phyloP scores from a whole-genome alignment of 2,329 filamentous ascomycete species.

The Cladosporium sp. region DNA sequence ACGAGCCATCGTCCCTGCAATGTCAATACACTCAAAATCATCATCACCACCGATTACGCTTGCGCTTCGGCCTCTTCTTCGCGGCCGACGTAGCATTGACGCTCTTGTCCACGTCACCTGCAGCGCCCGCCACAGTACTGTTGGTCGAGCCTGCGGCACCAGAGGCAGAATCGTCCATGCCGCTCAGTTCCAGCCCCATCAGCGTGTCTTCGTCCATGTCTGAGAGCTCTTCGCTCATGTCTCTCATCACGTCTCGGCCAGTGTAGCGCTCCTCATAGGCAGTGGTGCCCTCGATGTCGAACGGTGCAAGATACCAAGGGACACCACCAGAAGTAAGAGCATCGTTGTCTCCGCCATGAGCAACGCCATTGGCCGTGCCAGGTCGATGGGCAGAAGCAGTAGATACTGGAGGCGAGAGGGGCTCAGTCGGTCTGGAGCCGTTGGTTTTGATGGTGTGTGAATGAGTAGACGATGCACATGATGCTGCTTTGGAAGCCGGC shows the following conservation, averaged over 20 bases:
- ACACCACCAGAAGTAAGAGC: slow-evolving; percentile 69
- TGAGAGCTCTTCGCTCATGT: slow-evolving; percentile 76
- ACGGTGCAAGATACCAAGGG: slow-evolving; percentile 83
- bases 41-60: slow-evolving; percentile 15
- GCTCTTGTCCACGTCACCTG: not conserved
- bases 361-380: slow-evolving; percentile 27
- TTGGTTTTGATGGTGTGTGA: slow-evolving; percentile 24
- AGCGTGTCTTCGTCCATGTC: slow-evolving; percentile 92
- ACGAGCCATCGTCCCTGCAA: not conserved
- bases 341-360: slow-evolving; percentile 42
- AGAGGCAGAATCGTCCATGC: slow-evolving; percentile 15
- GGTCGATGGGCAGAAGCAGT: slow-evolving; percentile 46
- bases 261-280: slow-evolving; percentile 74
- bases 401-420: slow-evolving; percentile 41
- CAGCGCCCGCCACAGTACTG: slow-evolving; percentile 7
- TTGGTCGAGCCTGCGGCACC: slow-evolving; percentile 7
- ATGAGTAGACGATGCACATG: slow-evolving; percentile 28
- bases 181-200: slow-evolving; percentile 53
- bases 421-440: slow-evolving; percentile 33
- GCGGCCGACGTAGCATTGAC: not conserved
- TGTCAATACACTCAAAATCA: not conserved
- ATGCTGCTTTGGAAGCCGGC: slow-evolving; percentile 30
- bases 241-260: slow-evolving; percentile 69
- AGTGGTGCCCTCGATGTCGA: slow-evolving; percentile 78
- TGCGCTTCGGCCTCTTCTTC: slow-evolving; percentile 19